Evolutionary conservation across 2,329 filamentous ascomycete species (phyloP), one percentile per base, ranked within the genome.

Genomic region (Aspergillus ochraceus): DNA sequence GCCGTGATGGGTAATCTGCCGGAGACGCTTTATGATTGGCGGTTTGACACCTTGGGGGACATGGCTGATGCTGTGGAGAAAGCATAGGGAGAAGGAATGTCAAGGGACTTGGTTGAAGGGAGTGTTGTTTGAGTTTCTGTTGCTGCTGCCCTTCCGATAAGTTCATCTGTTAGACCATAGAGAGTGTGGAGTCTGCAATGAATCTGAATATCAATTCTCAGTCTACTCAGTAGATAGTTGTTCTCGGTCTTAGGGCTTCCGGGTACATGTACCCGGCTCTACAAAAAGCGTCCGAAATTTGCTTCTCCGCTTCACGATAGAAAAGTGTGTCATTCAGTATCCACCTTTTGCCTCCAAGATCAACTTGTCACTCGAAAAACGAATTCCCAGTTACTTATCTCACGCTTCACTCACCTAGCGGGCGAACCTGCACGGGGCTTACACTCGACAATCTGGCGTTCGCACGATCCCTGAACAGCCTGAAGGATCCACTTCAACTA

Each of bases 1-100:
- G 76, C 76, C 6, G 74, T 77, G 19, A 71, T 76, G 66, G 70
- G 70, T 53, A 82, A 79, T 58, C 10, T 57, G 63, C 71, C 71
- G 1, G 70, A 81, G 60, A 70, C 73, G 1, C 70, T 71, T 22
- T 85, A 74, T 74, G 80, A 81, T 52, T 89, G 85, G 82, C 81
- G 80, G 66, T 86, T 88, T 70, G 77, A 80, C 46, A 87, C 80
- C 0, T 69, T 90, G 62, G 82, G 77, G 2, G 85, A 87, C 52
- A 83, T 89, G 80, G 87, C 86, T 0, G 82, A 84, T 72, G 81
- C 82, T 17, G 39, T 66, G 9, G 61, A 60, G 45, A 47, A 47
- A 6, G 36, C 17, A n/a, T 42, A 42, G 36, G 26, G 24, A 8
- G 17, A 6, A n/a, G 17, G 14, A 42, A n/a, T 17, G 17, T 19